Evolutionary conservation across 352 stramenopile genomes (phyloP), one percentile per base, ranked within the genome.

Genomic region (Phytophthora megakarya): DNA sequence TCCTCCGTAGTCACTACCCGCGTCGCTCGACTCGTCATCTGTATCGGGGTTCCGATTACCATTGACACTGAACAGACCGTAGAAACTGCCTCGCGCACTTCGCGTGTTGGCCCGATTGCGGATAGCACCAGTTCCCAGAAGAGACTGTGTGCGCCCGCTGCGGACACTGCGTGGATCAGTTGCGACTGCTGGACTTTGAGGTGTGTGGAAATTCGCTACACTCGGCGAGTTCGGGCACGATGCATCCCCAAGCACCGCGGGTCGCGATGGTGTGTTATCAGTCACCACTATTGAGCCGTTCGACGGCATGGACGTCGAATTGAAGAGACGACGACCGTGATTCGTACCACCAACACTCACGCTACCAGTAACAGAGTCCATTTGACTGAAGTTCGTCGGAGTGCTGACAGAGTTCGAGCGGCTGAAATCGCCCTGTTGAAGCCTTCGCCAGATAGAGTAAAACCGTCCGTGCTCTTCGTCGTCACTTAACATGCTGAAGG

Each of bases 171-270:
- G 69, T 40, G 70, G 22, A 3, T 56, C 69, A 16, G 44, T 37
- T 19, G 50, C 49, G 15, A 69, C n/a, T 35, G 63, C 56, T 23
- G 80, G 80, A 50, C 74, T 91, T 46, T 72, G 75, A 18, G 75
- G 74, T 3, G 65, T 73, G 3, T 74, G 80, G 65, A 88, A 92
- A 37, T 63, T 78, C 10, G 83, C 73, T 35, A 81, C 75, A 46
- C 71, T 73, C 10, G 82, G 84, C 3, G 84, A 90, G 63, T 84
- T 89, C 25, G 81, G 81, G 49, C 88, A 89, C 22, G 76, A 90
- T 13, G 43, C 69, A 35, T 89, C 78, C n/a, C 66, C 69, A 12
- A 66, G 73, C 19, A 84, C 61, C 6, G 80, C 70, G 26, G 81
- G 65, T 9, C 51, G 66, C 37, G 65, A 72, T 19, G 78, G 80